Base-by-base conservation (phyloP, 129 eudicot species). In the Pittosporum tobira region DNA sequence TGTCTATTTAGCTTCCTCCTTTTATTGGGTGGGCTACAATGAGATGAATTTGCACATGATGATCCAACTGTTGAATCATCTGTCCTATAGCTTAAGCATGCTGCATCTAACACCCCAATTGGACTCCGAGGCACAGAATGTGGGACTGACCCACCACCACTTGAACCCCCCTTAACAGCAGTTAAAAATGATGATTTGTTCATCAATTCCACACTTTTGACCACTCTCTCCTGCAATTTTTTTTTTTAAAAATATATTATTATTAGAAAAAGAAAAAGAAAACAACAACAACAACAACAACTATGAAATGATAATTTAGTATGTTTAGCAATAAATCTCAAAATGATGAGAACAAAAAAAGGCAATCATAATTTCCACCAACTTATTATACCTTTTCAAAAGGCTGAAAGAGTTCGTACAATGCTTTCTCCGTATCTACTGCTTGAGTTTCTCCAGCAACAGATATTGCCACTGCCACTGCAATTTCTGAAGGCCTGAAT, bases 391-490 rank as follows among this genome's bases (percentile, higher is more conserved):
- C 82, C 82, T 71, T 72, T 34, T 49, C 26, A 18, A 77, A 70
- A 62, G 57, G 77, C 24, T 67, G 71, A 62, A 29, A 50, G 44
- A 73, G 77, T 26, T 64, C 51, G 62, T 69, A 71, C 20, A 73
- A 53, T 48, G 67, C 70, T 59, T 69, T 73, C 2, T 60, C 45
- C 24, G 40, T 52, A 54, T 56, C 70, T 10, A 62, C 64, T 62
- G 60, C 51, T 63, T 82, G 70, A 66, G 77, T 69, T 76, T 79
- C 74, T 65, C 67, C 77, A 61, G 73, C 76, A 28, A 76, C 69
- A 48, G 58, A 79, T 47, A 82, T 77, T 64, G 90, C 84, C 52
- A 82, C 90, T 73, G 82, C 90, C 73, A 87, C 95, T 73, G 95
- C 95, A 46, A 86, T 76, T 65, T 78, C 90, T 64, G 90, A 86